Base-by-base conservation (phyloP, 2,329 filamentous ascomycete genomes). In the Fusarium sp. region DNA sequence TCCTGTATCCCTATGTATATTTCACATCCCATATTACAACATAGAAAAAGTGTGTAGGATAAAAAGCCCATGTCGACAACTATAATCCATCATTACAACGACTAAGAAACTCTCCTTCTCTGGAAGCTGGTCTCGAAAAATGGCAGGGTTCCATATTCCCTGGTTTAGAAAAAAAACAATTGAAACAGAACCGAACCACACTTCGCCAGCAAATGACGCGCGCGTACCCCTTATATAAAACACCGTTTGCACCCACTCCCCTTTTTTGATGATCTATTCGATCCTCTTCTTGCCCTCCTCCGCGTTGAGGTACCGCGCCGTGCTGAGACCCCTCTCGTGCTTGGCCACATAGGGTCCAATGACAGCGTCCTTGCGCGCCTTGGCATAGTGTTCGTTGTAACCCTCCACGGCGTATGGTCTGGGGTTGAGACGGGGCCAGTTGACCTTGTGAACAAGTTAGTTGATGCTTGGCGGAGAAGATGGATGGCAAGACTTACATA, bases 211-310 rank as follows among this genome's bases (percentile, higher is more conserved):
- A 65, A 50, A 64, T 20, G 53, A 64, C 67, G 58, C 65, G 64
- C 29, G 29, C 29, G 10, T 9, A 44, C 25, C 49, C 36, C 50
- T 40, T 55, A 59, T 56, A 38, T 31, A 58, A 64, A 23, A 44
- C 40, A 23, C 42, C 20, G 27, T 42, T 42, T 53, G 34, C 49
- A 46, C 20, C 18, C 2, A 31, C 29, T 58, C 29, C 50, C 44
- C 6, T 62, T 59, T 65, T 59, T 31, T 6, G 29, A 31, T 31
- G 25, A 23, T 74, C 73, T 87, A 94, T 79, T 99, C 96, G 76
- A 97, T 96, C 78, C 96, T 92, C 87, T 97, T 99, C 87, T 99
- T 99, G 58, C 96, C 96, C 81, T 99, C 96, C 79, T 99, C 96
- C 59, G 96, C 88, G 73, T 91, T 96, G 31, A 93, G 86, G 73